Conservation (phyloP, 129 eudicot species). For the Flaveria robusta region DNA sequence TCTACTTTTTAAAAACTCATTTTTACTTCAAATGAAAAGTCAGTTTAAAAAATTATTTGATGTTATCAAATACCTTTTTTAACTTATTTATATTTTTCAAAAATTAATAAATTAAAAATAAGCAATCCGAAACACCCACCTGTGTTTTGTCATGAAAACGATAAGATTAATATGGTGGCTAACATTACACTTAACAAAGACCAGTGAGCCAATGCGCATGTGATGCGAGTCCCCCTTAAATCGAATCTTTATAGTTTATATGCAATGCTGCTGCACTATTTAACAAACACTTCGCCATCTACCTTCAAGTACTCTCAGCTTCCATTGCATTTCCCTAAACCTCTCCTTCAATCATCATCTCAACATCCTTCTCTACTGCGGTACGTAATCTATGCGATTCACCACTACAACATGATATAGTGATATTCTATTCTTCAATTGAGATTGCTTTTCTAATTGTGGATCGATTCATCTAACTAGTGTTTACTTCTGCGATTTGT, state of each 20-base stretch:
- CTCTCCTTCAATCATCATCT: constrained; percentile 16
- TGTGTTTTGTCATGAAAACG: too few species aligned
- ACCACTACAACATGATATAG: background rate
- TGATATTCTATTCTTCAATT: background rate
- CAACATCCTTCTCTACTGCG: constrained; percentile 2
- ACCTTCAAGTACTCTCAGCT: constrained; percentile 9
- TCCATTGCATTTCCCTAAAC: constrained; percentile 24
- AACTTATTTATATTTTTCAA: too few species aligned
- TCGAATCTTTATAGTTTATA: background rate
- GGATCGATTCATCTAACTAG: background rate
- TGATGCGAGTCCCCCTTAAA: background rate
- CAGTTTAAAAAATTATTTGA: too few species aligned
- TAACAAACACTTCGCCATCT: constrained; percentile 12
- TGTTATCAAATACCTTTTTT: too few species aligned
- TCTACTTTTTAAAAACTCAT: too few species aligned
- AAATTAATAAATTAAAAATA: too few species aligned
- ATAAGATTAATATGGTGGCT: background rate
- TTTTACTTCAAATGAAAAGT: too few species aligned
- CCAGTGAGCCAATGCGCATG: background rate
- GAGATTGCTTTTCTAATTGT: background rate
- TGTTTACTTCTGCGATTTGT: background rate
- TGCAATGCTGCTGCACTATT: constrained; percentile 2
- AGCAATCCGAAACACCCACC: too few species aligned
- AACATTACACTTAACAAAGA: background rate
- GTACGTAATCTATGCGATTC: constrained; percentile 5